These are phyloP conservation scores for Candida hispaniensis DNA, from an alignment of 805 yeast genomes.

Conservation along the genomic window DNA sequence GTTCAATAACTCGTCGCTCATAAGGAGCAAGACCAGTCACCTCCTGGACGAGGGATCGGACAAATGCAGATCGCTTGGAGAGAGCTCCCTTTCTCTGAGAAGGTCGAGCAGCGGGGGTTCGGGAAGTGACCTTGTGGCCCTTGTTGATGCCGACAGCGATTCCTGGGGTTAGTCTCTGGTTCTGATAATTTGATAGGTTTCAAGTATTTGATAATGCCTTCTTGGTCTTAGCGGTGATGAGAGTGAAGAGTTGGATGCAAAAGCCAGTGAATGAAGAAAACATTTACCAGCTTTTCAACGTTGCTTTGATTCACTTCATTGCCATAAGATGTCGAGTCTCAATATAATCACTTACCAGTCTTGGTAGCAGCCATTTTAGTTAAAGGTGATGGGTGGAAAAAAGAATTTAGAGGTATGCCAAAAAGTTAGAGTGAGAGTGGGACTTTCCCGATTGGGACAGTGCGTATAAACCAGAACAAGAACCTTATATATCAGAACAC, in stretches of 20 bases:
- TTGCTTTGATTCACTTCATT: too few relatives aligned
- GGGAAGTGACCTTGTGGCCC: conserved; percentile 91
- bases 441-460: conserved; percentile 11
- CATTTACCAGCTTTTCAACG: too few relatives aligned
- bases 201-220: too few relatives aligned
- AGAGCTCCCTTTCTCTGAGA: conserved; percentile 95
- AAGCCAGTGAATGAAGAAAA: too few relatives aligned
- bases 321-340: too few relatives aligned
- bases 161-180: conserved; percentile 34
- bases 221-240: too few relatives aligned
- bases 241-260: too few relatives aligned
- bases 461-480: conserved; percentile 10
- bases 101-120: conserved; percentile 76
- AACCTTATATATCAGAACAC: too few relatives aligned
- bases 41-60: conserved; percentile 90
- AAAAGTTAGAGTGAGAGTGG: conserved; percentile 2
- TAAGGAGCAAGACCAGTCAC: conserved; percentile 99
- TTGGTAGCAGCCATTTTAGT: conserved; percentile 35
- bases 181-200: not conserved
- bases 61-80: conserved; percentile 92
- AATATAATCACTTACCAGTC: conserved; percentile 18
- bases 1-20: conserved; percentile 98
- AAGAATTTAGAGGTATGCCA: too few relatives aligned
- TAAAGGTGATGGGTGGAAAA: too few relatives aligned
- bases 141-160: conserved; percentile 98